Conservation (phyloP, 306 rosid genomes). For the Vicia villosa region DNA sequence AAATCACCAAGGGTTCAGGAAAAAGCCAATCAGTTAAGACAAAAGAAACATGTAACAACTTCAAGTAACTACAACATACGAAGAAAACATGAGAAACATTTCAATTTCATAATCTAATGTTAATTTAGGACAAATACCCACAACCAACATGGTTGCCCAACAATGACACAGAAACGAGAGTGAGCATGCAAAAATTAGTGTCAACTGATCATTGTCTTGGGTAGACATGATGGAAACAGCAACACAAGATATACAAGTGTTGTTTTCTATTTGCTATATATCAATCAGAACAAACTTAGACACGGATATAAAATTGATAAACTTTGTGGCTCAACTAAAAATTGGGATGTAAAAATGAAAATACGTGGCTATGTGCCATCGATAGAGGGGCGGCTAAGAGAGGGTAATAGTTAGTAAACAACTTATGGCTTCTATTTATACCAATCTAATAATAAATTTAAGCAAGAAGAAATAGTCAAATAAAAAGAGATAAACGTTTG, state of each 20-base stretch:
- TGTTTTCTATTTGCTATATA: neutral
- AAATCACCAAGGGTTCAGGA: conserved; percentile 17
- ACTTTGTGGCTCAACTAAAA: neutral
- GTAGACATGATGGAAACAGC: neutral
- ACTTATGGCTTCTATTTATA: conserved; percentile 16
- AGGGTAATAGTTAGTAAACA: conserved; percentile 20
- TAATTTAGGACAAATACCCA: neutral
- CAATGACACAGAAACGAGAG: neutral
- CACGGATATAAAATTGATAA: neutral
- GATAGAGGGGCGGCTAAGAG: conserved; percentile 3
- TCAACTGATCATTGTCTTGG: neutral
- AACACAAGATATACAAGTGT: neutral
- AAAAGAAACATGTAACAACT: neutral
- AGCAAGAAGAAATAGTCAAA: neutral
- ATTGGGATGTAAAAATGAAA: neutral
- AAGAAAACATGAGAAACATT: neutral
- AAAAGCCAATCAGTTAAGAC: neutral
- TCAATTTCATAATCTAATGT: conserved; percentile 3
- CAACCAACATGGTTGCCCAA: neutral
- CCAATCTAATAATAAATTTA: neutral
- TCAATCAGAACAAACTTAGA: neutral
- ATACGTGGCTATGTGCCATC: neutral
- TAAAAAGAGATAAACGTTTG: conserved; percentile 5
- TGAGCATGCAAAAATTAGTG: conserved; percentile 13
- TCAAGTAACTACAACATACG: neutral